Evolutionary conservation across 257 asterid species (phyloP), one percentile per base, ranked within the genome.

Genomic region (Eucommia ulmoides): DNA sequence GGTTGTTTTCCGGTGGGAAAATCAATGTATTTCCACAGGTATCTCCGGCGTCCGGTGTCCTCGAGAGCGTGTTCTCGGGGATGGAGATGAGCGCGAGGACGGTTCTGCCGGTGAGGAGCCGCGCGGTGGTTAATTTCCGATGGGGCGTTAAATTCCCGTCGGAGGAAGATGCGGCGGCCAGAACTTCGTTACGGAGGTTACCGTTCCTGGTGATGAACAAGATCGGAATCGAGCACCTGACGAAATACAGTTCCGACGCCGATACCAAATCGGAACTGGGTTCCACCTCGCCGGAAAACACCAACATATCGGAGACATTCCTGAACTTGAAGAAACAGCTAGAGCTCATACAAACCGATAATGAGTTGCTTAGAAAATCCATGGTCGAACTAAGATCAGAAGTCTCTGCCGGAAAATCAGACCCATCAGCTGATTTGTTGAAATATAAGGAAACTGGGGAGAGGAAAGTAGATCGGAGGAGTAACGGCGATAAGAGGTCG

Each of bases 101-200:
- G 20, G 57, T 66, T 19, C 41, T 91, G 54, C 94, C 93, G 16
- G 0, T 86, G 48, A 70, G 64, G 1, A 77, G 71, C 50, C 59
- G 62, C 1, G 98, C 82, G n/a, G 22, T 64, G 65, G 65, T 83
- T 65, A 83, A 74, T 33, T 74, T 73, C 71, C 65, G 92, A n/a
- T 91, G 98, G 98, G 96, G 94, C 8, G 74, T 91, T 52, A 85
- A 84, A 80, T 65, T 80, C 56, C 83, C 96, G 44, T 71, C 49
- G 23, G 79, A 51, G 22, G 80, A 55, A 17, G 49, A 23, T 20
- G 96, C 81, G 21, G 62, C 74, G 49, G 53, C 63, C 8, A 77
- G 79, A 47, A 63, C 72, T 49, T 66, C 65, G 19, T 66, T 71
- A 33, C 41, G 19, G 14, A 61, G 58, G 45, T 62, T 82, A 29